Evolutionary conservation across 2,329 filamentous ascomycete genomes (phyloP).

Genomic region (Emergomyces africanus): DNA sequence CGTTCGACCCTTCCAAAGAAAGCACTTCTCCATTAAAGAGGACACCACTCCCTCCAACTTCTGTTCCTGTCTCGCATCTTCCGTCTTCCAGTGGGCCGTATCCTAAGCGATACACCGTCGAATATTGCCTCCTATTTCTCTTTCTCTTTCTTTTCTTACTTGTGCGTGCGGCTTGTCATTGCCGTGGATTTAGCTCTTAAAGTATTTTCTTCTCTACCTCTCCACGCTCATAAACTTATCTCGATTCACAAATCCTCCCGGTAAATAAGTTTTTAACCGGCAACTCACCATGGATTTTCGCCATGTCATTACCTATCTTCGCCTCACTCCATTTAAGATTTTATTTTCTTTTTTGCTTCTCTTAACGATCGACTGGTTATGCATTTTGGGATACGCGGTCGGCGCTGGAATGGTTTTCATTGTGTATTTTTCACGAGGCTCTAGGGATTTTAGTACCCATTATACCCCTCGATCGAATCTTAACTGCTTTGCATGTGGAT

Average conservation of each 20-base stretch:
- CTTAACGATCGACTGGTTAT: background rate
- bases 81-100: constrained; percentile 1
- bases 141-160: background rate
- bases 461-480: background rate
- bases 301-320: background rate
- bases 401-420: background rate
- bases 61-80: background rate
- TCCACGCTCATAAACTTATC: background rate
- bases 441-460: background rate
- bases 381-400: background rate
- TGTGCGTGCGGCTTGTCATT: background rate
- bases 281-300: background rate
- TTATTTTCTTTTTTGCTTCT: background rate
- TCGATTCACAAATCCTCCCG: background rate
- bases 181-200: background rate
- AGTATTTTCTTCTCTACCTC: background rate
- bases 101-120: background rate
- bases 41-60: background rate
- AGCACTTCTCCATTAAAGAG: background rate
- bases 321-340: background rate
- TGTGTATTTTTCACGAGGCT: background rate
- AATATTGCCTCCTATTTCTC: background rate
- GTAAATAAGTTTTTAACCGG: background rate
- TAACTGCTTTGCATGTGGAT: background rate
- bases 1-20: background rate